Percentiles rank a stretch among this genome's conserved stretches.
Conservation (phyloP, 2,329 filamentous ascomycete genomes). For the Talaromyces sp. region DNA sequence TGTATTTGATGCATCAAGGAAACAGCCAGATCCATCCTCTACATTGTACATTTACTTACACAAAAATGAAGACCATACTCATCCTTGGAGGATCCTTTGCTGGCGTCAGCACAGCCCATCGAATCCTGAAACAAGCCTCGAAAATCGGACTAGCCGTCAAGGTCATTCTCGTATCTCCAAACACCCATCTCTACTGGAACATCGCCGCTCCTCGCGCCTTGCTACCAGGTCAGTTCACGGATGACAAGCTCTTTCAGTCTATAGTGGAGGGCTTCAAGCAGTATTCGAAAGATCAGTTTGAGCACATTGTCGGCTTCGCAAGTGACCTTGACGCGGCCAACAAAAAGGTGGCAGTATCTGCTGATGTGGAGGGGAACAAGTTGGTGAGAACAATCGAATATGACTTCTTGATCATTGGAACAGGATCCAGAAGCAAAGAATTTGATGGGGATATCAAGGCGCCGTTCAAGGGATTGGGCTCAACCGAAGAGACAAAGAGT, state of each 20-base stretch:
- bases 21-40: not conserved
- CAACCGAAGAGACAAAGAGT: conserved; percentile 14
- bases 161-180: conserved; percentile 13
- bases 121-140: conserved; percentile 14
- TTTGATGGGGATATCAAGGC: not conserved
- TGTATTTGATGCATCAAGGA: not conserved
- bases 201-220: conserved; percentile 13
- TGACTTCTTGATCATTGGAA: conserved; percentile 13
- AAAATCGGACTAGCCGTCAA: conserved; percentile 6
- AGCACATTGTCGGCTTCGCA: conserved; percentile 10
- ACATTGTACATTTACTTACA: too few species aligned
- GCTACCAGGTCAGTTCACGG: conserved; percentile 1
- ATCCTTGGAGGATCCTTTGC: conserved; percentile 14
- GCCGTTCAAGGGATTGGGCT: conserved; percentile 13
- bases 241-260: conserved; percentile 9
- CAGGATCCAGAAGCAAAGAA: conserved; percentile 10
- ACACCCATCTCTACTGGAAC: conserved; percentile 15
- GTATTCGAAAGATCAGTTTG: conserved; percentile 11
- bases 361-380: not conserved
- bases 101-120: conserved; percentile 7
- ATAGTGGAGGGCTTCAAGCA: conserved; percentile 11
- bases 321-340: conserved; percentile 1
- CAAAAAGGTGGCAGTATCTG: conserved; percentile 10
- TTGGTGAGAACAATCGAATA: not conserved
- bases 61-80: conserved; percentile 13